Evolutionary conservation across 2,329 filamentous ascomycete species (phyloP), one percentile per base, ranked within the genome.

Genomic region (Fusarium haematococcum): DNA sequence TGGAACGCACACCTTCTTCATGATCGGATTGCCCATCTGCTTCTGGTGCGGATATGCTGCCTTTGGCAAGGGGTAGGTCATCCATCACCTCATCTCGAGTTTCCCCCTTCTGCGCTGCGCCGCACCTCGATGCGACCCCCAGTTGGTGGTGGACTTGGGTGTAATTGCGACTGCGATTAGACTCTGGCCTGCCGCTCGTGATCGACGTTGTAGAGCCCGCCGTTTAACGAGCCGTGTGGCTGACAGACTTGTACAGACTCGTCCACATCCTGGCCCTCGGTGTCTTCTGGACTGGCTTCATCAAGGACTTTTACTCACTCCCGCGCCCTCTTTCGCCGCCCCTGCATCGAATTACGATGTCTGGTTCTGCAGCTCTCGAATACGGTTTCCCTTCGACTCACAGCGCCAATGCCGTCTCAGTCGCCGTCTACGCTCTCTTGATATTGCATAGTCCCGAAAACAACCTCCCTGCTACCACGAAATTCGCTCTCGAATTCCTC

Each of bases 321-420:
- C 97, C 97, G 16, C 91, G 97, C 32, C 97, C 97, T 2, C 86
- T 98, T 25, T 98, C 95, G 5, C 97, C 97, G 23, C 97, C 97
- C 1, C 88, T 99, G 18, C 92, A 97, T 69, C 91, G 97, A 63
- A 98, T 99, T 81, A 98, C 95, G 75, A 98, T 98, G 95, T 98
- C 96, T 60, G 95, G 95, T 5, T 98, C 95, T 6, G 95, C 94
- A 5, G 95, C 96, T 11, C 89, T 99, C 64, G 97, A 99, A 81
- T 99, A 99, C 81, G 97, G 97, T 23, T 98, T 98, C 78, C 97
- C 97, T 0, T 98, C 95, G 10, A 98, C 97, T 0, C 97, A 99
- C 82, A 98, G 95, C 16, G 97, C 97, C 58, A 99, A 99, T 82
- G 97, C 97, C 3, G 94, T 98, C 8, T 98, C 96, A 0, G 96